Percentiles rank a stretch among this genome's conserved stretches.
Conservation (phyloP, 1,139 yeast species). For the Taiozyma sp. region DNA sequence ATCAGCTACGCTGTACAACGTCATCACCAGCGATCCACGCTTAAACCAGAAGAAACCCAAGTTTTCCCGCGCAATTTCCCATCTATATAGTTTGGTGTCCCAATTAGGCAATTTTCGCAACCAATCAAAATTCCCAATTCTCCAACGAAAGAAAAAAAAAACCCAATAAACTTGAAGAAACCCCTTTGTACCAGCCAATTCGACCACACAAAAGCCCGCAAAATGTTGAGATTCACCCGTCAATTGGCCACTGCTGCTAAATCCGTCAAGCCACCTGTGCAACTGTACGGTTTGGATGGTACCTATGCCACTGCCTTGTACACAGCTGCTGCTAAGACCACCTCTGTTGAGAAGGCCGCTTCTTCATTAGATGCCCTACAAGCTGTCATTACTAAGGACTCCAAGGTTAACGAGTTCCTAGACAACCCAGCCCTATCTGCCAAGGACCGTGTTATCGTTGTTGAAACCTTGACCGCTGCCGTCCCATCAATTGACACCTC, state of each 20-base stretch:
- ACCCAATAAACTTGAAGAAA: background rate
- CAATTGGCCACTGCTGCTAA: slow-evolving; percentile 64
- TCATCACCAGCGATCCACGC: background rate
- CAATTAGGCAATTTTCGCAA: background rate
- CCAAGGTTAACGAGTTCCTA: slow-evolving; percentile 58
- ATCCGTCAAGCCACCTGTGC: slow-evolving; percentile 79
- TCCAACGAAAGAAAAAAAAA: background rate
- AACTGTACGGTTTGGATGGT: slow-evolving; percentile 93
- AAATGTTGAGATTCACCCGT: slow-evolving; percentile 34
- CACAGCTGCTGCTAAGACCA: slow-evolving; percentile 85
- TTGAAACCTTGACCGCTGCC: slow-evolving; percentile 51
- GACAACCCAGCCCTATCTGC: slow-evolving; percentile 81
- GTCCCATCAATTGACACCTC: slow-evolving; percentile 59
- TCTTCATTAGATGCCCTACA: slow-evolving; percentile 60
- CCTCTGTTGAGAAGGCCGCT: slow-evolving; percentile 70
- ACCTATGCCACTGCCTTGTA: slow-evolving; percentile 95
- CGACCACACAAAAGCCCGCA: background rate
- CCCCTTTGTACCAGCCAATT: background rate
- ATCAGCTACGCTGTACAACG: background rate
- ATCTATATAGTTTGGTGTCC: background rate
- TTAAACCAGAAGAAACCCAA: background rate
- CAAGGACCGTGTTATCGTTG: slow-evolving; percentile 71
- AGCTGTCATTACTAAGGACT: slow-evolving; percentile 55
- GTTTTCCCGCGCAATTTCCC: background rate
- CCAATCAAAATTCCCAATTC: background rate